Base-by-base conservation (phyloP, 2,329 filamentous ascomycete species). In the Diplodia scrobiculata region DNA sequence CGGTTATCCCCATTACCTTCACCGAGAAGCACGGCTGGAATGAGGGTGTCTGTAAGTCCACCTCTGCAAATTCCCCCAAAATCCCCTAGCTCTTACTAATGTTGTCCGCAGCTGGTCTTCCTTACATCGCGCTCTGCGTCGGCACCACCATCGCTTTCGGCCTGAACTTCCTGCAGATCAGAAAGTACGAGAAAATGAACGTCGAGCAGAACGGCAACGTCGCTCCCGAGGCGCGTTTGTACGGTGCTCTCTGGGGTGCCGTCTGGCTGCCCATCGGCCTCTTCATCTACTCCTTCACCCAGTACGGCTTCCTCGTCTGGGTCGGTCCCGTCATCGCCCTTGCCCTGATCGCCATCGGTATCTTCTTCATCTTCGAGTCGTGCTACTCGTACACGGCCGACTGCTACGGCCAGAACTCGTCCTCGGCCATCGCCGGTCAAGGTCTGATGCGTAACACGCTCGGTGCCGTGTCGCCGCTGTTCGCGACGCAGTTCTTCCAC, bases 241-340 rank as follows among this genome's bases (percentile, higher is more conserved):
- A 82, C 69, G 81, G 81, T n/a, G 79, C 81, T 59, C 78, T 83
- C 71, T 81, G 75, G 68, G 81, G 81, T 27, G 79, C 80, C 27
- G 69, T 81, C 68, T 81, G 77, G 75, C 75, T 83, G 13, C 81
- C 81, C 14, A 71, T 83, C 52, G 81, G 81, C 17, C 77, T 83
- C 1, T 83, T 83, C 76, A 81, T 84, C 72, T 84, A 84, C 78
- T 79, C 76, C 47, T 84, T 84, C 76, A 84, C 82, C 0, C 82
- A 84, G 71, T 84, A 84, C 71, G 77, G 74, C 4, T 76, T 78
- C 63, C 71, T 84, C 1, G 74, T 71, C 62, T 84, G 83, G 83
- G 79, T 83, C 60, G 82, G 79, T 0, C 82, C 82, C 0, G 74
- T 78, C 36, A 80, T 84, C 59, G 80, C 79, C 14, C 78, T 84